Evolutionary conservation across 805 yeast species (phyloP).

Genomic region (Clavispora fructus): DNA sequence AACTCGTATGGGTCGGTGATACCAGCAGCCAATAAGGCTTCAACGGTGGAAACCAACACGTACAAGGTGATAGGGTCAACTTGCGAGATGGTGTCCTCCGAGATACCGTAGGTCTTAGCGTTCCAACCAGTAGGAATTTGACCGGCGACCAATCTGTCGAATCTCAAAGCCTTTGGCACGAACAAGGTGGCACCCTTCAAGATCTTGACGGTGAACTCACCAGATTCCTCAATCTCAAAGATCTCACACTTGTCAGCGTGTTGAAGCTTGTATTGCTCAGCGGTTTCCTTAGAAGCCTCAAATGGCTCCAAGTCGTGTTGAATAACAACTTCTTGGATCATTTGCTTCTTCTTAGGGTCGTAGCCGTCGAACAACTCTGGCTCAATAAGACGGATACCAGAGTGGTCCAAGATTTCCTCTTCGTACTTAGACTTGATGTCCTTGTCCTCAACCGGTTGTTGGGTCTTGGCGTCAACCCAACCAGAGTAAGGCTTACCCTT

Average conservation of each 20-base stretch:
- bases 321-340: slow-evolving; percentile 92
- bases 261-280: slow-evolving; percentile 87
- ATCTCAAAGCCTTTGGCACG: slow-evolving; percentile 82
- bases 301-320: slow-evolving; percentile 96
- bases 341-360: slow-evolving; percentile 88
- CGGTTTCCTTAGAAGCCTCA: slow-evolving; percentile 92
- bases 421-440: slow-evolving; percentile 92
- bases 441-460: slow-evolving; percentile 88
- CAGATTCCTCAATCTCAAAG: slow-evolving; percentile 81
- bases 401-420: slow-evolving; percentile 77
- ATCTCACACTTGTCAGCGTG: slow-evolving; percentile 93
- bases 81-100: slow-evolving; percentile 87
- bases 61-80: slow-evolving; percentile 95
- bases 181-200: slow-evolving; percentile 88
- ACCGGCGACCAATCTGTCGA: slow-evolving; percentile 77
- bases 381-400: slow-evolving; percentile 96
- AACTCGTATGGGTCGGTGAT: slow-evolving; percentile 97
- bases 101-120: slow-evolving; percentile 89
- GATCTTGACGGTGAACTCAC: slow-evolving; percentile 86
- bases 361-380: slow-evolving; percentile 93
- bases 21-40: slow-evolving; percentile 92
- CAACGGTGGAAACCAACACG: slow-evolving; percentile 90
- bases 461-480: slow-evolving; percentile 95
- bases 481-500: slow-evolving; percentile 92
- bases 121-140: slow-evolving; percentile 99